Evolutionary conservation across 169 alveolate genomes (phyloP).

Genomic region (Cryptosporidium meleagridis): DNA sequence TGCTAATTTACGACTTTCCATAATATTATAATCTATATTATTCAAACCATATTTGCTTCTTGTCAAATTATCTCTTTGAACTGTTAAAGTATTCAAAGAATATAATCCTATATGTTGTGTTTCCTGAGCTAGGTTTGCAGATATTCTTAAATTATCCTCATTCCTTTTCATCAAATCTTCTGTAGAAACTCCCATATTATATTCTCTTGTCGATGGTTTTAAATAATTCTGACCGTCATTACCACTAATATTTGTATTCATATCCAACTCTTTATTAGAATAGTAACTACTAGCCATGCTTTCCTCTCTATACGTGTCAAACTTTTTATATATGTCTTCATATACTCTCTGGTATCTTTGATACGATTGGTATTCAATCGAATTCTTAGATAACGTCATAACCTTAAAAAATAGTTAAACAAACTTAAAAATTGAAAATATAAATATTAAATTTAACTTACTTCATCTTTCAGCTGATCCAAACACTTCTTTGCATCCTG

Average conservation of each 20-base stretch:
- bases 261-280: not conserved
- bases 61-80: slow-evolving; percentile 65
- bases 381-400: slow-evolving; percentile 34
- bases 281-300: not conserved
- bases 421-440: not conserved
- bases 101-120: slow-evolving; percentile 47
- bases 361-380: slow-evolving; percentile 49
- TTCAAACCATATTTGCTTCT: slow-evolving; percentile 62
- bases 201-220: slow-evolving; percentile 1
- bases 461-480: slow-evolving; percentile 45
- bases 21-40: slow-evolving; percentile 51
- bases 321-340: slow-evolving; percentile 20
- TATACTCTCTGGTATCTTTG: slow-evolving; percentile 34
- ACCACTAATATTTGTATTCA: not conserved
- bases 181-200: slow-evolving; percentile 44
- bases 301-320: slow-evolving; percentile 26
- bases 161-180: slow-evolving; percentile 50
- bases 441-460: slow-evolving; percentile 1
- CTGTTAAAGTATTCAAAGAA: slow-evolving; percentile 57
- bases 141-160: slow-evolving; percentile 49
- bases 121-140: slow-evolving; percentile 67
- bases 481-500: slow-evolving; percentile 31
- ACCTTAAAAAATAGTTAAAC: slow-evolving; percentile 1
- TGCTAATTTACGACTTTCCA: slow-evolving; percentile 68
- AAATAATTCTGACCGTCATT: slow-evolving; percentile 7